Evolutionary conservation across 2,329 filamentous ascomycete species (phyloP), one percentile per base, ranked within the genome.

Genomic region (Cadophora malorum): DNA sequence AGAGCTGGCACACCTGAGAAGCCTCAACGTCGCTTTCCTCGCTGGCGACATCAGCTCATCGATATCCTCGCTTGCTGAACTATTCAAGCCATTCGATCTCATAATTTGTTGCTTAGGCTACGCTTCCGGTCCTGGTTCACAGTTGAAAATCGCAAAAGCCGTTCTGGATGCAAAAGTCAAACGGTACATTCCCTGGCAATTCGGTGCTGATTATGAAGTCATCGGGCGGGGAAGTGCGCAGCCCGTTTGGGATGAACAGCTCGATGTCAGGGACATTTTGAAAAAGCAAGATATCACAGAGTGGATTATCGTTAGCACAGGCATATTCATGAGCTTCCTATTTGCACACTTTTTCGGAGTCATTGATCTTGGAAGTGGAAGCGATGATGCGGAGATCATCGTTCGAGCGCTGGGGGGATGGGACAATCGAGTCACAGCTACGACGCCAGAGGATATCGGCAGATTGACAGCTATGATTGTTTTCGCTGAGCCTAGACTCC

Each of bases 131-230:
- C 65, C 82, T 0, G 86, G 85, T 0, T 87, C 83, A 0, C 85
- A 91, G 74, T 70, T 82, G 0, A 90, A 90, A 72, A 79, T 92
- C 21, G 78, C 85, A 0, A 74, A 80, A 12, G 88, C 89, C 0
- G 85, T 83, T 0, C 77, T 92, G 0, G 76, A 78, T 12, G 87
- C 85, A 0, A 77, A 79, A 0, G 82, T 84, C 0, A 71, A 78
- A 16, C 79, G 85, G 0, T 92, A 84, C 74, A 83, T 92, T 21
- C 90, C 90, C 0, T 93, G 90, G 90, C 90, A 93, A 76, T 92
- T 89, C 76, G 90, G 90, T 0, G 86, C 91, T 28, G 88, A 93
- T 75, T 93, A 92, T 78, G 89, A 92, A 66, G 76, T 80, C 33
- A 86, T 91, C 19, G 88, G 88, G 0, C 76, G 80, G 0, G 84